A percentile compares a stretch with the other conserved stretches of the same genome.
phyloP scores from a whole-genome alignment of 129 eudicot species.

The Lactuca saligna region DNA sequence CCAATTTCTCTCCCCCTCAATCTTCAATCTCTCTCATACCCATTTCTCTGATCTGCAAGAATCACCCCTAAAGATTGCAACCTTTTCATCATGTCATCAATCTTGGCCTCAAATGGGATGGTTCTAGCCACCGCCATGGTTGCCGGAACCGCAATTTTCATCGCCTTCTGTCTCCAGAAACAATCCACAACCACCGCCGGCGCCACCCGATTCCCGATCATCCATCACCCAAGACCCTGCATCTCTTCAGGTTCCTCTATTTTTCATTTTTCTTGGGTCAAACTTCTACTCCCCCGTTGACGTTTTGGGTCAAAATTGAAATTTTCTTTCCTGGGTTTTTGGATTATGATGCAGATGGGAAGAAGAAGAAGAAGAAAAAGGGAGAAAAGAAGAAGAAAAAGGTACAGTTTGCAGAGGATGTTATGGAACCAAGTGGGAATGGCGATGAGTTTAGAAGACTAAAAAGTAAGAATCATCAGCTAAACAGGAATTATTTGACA shows the following conservation, averaged over 20 bases:
- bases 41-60: slow-evolving; percentile 35
- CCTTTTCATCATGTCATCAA: slow-evolving; percentile 46
- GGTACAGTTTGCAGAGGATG: slow-evolving; percentile 83
- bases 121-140: slow-evolving; percentile 81
- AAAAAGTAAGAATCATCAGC: slow-evolving; percentile 18
- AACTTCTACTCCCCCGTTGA: slow-evolving; percentile 7
- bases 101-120: slow-evolving; percentile 52
- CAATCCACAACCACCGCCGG: slow-evolving; percentile 24
- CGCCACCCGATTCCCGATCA: slow-evolving; percentile 29
- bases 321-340: not conserved
- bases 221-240: slow-evolving; percentile 51
- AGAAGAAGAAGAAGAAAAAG: slow-evolving; percentile 31
- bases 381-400: slow-evolving; percentile 59
- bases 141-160: slow-evolving; percentile 67
- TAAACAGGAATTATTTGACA: slow-evolving; percentile 17
- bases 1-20: slow-evolving; percentile 25
- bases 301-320: slow-evolving; percentile 25
- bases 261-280: slow-evolving; percentile 12
- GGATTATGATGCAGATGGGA: slow-evolving; percentile 40
- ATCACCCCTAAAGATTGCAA: slow-evolving; percentile 7
- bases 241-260: slow-evolving; percentile 55
- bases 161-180: slow-evolving; percentile 64
- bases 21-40: slow-evolving; percentile 31
- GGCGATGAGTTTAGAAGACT: slow-evolving; percentile 66
- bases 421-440: slow-evolving; percentile 78